Evolutionary conservation across 2,329 filamentous ascomycete species (phyloP).

Genomic region (Cryoendolithus antarcticus): DNA sequence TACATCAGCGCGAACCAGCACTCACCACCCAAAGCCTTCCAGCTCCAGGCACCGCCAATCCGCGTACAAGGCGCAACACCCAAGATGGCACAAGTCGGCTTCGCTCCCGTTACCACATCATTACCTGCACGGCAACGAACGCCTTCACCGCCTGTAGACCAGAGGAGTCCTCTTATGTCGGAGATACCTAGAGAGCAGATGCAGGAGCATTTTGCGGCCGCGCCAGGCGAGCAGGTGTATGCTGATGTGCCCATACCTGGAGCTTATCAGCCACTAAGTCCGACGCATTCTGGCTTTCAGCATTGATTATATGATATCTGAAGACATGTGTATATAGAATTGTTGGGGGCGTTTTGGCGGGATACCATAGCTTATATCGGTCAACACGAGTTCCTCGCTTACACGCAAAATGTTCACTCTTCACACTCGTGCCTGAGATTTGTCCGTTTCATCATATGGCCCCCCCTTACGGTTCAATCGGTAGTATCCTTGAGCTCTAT

Average conservation of each 20-base stretch:
- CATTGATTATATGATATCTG: not conserved
- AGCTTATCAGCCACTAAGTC: constrained; percentile 45
- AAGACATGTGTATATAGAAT: not conserved
- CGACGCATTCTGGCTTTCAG: constrained; percentile 4
- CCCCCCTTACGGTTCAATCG: no score
- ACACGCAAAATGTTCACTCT: no score
- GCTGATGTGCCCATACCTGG: constrained; percentile 80
- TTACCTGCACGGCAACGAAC: constrained; percentile 10
- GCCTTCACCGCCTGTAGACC: constrained; percentile 18
- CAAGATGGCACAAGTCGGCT: constrained; percentile 50
- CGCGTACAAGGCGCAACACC: constrained; percentile 70
- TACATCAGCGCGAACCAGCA: constrained; percentile 47
- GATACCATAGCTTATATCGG: no score
- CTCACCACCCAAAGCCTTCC: constrained; percentile 50
- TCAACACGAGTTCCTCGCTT: no score
- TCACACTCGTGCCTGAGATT: no score
- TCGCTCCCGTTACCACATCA: constrained; percentile 35
- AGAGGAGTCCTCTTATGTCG: constrained; percentile 26
- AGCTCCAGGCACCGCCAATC: constrained; percentile 71
- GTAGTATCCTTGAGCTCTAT: no score
- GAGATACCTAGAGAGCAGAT: constrained; percentile 30
- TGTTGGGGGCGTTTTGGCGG: no score
- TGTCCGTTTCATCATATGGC: no score
- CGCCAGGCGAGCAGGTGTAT: constrained; percentile 73
- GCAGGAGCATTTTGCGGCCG: constrained; percentile 54